These are phyloP conservation scores for Gymnopus androsaceus DNA, from an alignment of 1,284 basidiomycete genomes.

Conservation along the genomic window DNA sequence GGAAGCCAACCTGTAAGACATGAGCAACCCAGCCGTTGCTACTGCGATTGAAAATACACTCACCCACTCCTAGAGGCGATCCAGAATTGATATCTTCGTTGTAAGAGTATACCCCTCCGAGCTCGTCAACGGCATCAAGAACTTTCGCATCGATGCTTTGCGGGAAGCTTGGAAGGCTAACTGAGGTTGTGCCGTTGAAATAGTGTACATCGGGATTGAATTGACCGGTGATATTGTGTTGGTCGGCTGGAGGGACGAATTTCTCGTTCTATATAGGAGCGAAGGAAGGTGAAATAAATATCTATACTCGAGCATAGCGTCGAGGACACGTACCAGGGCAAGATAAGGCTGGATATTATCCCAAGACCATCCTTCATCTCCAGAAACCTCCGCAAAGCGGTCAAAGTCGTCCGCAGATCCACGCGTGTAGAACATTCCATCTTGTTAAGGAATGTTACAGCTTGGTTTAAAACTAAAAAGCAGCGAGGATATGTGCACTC, in stretches of 20 bases:
- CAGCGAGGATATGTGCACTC: not conserved
- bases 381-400: constrained; percentile 36
- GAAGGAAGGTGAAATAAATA: not conserved
- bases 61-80: constrained; percentile 22
- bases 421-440: constrained; percentile 40
- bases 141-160: constrained; percentile 18
- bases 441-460: constrained; percentile 21
- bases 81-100: constrained; percentile 25
- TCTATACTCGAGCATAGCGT: constrained; percentile 22
- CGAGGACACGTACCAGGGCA: constrained; percentile 30
- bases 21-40: constrained; percentile 19
- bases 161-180: constrained; percentile 21
- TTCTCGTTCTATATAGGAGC: constrained; percentile 19
- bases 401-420: constrained; percentile 42
- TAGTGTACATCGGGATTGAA: constrained; percentile 20
- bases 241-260: constrained; percentile 19
- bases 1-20: constrained; percentile 35
- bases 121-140: constrained; percentile 18
- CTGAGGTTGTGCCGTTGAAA: constrained; percentile 17
- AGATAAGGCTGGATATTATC: constrained; percentile 34
- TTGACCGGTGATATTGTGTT: constrained; percentile 20
- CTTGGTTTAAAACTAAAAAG: not conserved
- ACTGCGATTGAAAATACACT: not conserved
- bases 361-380: constrained; percentile 45
- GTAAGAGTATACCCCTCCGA: constrained; percentile 21